Base-by-base conservation (phyloP, 2,329 filamentous ascomycete species). In the Pseudocercospora pini-densiflorae region DNA sequence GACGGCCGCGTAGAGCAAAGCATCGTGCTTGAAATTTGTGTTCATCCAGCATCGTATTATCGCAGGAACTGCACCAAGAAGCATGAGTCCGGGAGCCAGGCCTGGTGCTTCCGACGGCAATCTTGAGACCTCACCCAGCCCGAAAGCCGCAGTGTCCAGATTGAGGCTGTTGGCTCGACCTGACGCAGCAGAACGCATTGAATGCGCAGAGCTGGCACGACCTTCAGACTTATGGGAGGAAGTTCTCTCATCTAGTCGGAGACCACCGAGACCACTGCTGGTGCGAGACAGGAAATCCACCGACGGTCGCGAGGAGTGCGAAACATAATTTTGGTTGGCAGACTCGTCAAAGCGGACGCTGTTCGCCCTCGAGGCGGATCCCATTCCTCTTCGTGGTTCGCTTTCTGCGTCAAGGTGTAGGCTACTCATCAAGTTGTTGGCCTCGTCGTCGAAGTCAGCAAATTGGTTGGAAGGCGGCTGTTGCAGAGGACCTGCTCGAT, bases 281-380 rank as follows among this genome's bases (percentile, higher is more conserved):
- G 92, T 93, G 60, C 94, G 83, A 27, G 92, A 90, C 47, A 89
- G 88, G 71, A 97, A 90, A 63, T 98, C 95, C 55, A 92, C 88
- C 12, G 92, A 94, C 63, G 93, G 90, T 53, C 94, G 89, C 66
- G 90, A 92, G 70, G 88, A 89, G 75, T 97, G 92, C 43, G 90
- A 90, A 88, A 95, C 96, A 78, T 93, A 93, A 57, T 92, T 91
- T 73, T 97, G 93, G 73, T 97, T 89, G 14, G 94, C 94, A 76
- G 93, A 97, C 78, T 98, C 94, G 76, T 98, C 95, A 75, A 99
- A 99, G 43, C 95, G 92, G 72, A 99, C 95, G 76, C 95, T 98
- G 77, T 98, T 98, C 57, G 95, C 94, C 73, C 95, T 88, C 19
- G 95, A 99, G 19, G 93, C 91, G 21, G 92, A 92, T 62, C 95